Evolutionary conservation across 352 stramenopile species (phyloP).

Genomic region (Globisporangium canariense): DNA sequence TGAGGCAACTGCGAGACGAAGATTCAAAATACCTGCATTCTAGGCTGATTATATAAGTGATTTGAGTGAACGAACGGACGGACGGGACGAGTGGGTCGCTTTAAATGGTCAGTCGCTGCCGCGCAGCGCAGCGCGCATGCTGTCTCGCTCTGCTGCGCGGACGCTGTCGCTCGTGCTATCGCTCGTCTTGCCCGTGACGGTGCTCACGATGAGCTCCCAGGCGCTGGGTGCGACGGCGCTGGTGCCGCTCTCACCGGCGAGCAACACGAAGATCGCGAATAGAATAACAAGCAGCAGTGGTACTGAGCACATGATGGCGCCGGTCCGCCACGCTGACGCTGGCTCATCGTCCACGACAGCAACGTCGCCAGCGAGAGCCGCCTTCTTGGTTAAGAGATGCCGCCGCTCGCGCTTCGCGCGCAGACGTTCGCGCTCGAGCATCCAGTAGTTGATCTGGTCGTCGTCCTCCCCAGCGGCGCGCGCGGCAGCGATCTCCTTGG

Average conservation of each 20-base stretch:
- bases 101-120: slow-evolving; percentile 9
- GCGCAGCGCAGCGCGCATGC: slow-evolving; percentile 9
- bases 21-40: slow-evolving; percentile 15
- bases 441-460: slow-evolving; percentile 68
- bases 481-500: slow-evolving; percentile 25
- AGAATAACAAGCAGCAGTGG: slow-evolving; percentile 52
- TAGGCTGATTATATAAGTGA: slow-evolving; percentile 16
- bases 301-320: slow-evolving; percentile 68
- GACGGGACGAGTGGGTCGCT: not conserved
- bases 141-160: slow-evolving; percentile 7
- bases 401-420: slow-evolving; percentile 21
- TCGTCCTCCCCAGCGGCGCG: slow-evolving; percentile 19
- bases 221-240: slow-evolving; percentile 12
- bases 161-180: slow-evolving; percentile 4
- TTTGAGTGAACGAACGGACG: not conserved
- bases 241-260: slow-evolving; percentile 29
- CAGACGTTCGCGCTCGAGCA: slow-evolving; percentile 64
- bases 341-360: slow-evolving; percentile 19
- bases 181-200: slow-evolving; percentile 18
- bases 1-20: not conserved
- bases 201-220: slow-evolving; percentile 15
- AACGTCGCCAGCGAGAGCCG: not conserved
- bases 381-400: slow-evolving; percentile 16
- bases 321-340: slow-evolving; percentile 49
- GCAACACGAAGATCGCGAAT: slow-evolving; percentile 55